Evolutionary conservation across 192 early-diverging fungal genomes (phyloP).

Genomic region (Backusella liffmaniae): DNA sequence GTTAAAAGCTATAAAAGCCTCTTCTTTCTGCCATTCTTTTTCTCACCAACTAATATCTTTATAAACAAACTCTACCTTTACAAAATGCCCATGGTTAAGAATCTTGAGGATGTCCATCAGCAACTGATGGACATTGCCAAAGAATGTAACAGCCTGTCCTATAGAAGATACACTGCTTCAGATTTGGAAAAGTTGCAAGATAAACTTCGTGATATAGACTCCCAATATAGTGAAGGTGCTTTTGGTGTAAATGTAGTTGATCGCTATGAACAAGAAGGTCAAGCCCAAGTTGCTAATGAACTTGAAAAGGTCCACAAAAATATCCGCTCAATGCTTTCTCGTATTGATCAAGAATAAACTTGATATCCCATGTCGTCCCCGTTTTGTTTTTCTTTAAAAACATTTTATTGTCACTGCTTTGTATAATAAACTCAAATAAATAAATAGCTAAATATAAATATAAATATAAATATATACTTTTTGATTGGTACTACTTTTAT

Average conservation of each 20-base stretch:
- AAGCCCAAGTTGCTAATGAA: constrained; percentile 15
- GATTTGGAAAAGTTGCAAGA: constrained; percentile 12
- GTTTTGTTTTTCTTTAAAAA: not conserved
- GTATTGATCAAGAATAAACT: not conserved
- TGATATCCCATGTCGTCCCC: no score
- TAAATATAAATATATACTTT: not conserved
- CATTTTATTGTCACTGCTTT: not conserved
- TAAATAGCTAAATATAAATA: not conserved
- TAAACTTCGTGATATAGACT: constrained; percentile 7
- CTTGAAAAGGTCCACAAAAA: constrained; percentile 19
- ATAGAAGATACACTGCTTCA: constrained; percentile 14
- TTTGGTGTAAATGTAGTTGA: not conserved
- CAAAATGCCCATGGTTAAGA: constrained; percentile 18
- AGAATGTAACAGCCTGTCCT: constrained; percentile 8
- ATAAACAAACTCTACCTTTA: not conserved
- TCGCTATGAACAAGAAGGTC: constrained; percentile 17
- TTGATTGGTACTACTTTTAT: not conserved
- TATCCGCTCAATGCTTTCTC: constrained; percentile 15
- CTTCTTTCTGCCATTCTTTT: not conserved
- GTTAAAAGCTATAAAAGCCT: constrained; percentile 4
- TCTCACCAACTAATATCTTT: not conserved
- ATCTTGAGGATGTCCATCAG: constrained; percentile 18
- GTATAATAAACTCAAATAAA: not conserved
- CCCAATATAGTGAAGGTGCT: constrained; percentile 8
- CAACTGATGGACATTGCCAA: constrained; percentile 19